Conservation (phyloP, 176 grass and related monocot species). For the Elymus sibiricus region DNA sequence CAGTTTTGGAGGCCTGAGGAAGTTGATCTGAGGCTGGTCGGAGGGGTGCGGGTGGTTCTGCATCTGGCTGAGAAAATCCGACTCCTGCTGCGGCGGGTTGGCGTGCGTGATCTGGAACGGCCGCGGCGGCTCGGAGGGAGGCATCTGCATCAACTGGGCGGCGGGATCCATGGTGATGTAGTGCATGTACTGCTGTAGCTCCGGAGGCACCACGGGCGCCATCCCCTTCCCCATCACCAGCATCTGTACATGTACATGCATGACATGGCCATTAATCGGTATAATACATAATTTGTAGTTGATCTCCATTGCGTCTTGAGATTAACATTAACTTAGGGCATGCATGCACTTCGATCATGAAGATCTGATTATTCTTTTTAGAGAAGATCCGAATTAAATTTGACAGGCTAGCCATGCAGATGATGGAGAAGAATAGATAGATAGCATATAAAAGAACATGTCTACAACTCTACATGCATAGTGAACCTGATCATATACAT, state of each 20-base stretch:
- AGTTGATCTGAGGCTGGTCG: conserved; percentile 39
- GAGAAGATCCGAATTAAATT: not conserved
- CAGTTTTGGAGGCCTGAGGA: conserved; percentile 50
- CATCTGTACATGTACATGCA: conserved; percentile 38
- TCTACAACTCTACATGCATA: not conserved
- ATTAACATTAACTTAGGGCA: too few relatives aligned
- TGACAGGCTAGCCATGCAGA: not conserved
- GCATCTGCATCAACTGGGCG: conserved; percentile 22
- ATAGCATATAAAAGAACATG: not conserved
- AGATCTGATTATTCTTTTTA: not conserved
- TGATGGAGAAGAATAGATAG: not conserved
- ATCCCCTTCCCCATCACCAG: conserved; percentile 73
- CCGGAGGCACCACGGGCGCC: conserved; percentile 64
- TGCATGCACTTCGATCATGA: too few relatives aligned
- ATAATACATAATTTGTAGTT: not conserved
- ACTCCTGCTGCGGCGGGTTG: conserved; percentile 27
- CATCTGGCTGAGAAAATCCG: conserved; percentile 57
- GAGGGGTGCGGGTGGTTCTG: conserved; percentile 43
- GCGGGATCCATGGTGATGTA: conserved; percentile 36
- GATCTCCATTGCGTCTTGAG: not conserved
- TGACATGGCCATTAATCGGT: not conserved
- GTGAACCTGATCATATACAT: conserved; percentile 25
- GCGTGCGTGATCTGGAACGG: conserved; percentile 49
- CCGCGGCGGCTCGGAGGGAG: conserved; percentile 34
- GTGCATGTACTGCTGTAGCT: conserved; percentile 68